Conservation (phyloP, 106 monocot genomes). For the Allium sativum region DNA sequence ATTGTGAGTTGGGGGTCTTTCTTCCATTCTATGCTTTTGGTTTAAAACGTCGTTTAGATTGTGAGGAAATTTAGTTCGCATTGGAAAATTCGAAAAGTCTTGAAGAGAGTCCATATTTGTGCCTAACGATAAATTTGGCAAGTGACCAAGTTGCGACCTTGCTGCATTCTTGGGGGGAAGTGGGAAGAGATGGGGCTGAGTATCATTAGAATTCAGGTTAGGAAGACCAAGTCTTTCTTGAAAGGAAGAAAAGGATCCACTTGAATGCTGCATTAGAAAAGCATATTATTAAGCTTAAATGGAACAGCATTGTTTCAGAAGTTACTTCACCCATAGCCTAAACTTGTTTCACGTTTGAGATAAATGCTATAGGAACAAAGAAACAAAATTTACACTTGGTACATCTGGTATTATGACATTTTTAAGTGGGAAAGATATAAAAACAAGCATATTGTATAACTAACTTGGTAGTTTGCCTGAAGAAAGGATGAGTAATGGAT, state of each 20-base stretch:
- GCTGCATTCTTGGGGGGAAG: slow-evolving; percentile 24
- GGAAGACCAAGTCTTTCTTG: slow-evolving; percentile 59
- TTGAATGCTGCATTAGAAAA: slow-evolving; percentile 38
- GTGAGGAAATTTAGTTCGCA: slow-evolving; percentile 38
- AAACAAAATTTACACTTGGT: too few relatives aligned
- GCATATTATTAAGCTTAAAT: slow-evolving; percentile 5
- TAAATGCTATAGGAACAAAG: too few relatives aligned
- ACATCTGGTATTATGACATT: too few relatives aligned
- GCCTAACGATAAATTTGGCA: slow-evolving; percentile 49
- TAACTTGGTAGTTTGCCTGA: neutral
- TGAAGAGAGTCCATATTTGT: slow-evolving; percentile 25
- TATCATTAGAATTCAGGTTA: slow-evolving; percentile 30
- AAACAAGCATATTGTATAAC: too few relatives aligned
- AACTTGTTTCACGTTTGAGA: too few relatives aligned
- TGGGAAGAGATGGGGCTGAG: slow-evolving; percentile 19
- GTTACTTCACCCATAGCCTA: too few relatives aligned
- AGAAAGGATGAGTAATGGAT: neutral
- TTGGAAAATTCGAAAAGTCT: slow-evolving; percentile 45
- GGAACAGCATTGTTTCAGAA: neutral
- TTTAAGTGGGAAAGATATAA: too few relatives aligned
- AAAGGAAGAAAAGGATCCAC: slow-evolving; percentile 43
- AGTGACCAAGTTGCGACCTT: slow-evolving; percentile 31
- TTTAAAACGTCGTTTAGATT: slow-evolving; percentile 35
- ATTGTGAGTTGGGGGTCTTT: slow-evolving; percentile 39
- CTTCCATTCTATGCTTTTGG: slow-evolving; percentile 41